Evolutionary conservation across 73 alveolate genomes (phyloP), one percentile per base, ranked within the genome.

Genomic region (Urostyla sp.): DNA sequence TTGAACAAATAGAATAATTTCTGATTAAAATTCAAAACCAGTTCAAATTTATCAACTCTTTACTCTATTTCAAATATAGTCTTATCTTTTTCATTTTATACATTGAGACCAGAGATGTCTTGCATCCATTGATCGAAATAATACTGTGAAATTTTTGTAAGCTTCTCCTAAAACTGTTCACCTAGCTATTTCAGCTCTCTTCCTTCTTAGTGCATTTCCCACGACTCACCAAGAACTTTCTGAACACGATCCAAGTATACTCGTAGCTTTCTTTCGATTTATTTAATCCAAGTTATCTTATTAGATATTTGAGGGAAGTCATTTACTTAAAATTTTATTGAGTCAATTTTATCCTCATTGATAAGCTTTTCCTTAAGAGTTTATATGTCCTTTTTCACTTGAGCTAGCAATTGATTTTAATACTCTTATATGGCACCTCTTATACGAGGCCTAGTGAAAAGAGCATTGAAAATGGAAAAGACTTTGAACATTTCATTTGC

Each of bases 401-500:
- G 93, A 21, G 85, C 76, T 23, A 97, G 72, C 46, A 97, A 83
- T 53, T 94, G 92, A 28, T 98, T 87, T 82, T 95, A 98, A 80
- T 95, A 97, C 92, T 97, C 99, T 87, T 94, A 95, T 51, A 97
- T 95, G 16, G 98, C 98, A 49, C 94, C 95, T 54, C 92, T 92
- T 50, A 95, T 94, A 52, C 99, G 80, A 13, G 96, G 99, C 40
- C 98, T 80, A 69, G 85, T 75, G 75, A 95, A 92, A 55, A 97
- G 90, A 37, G 98, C 97, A 55, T 95, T 92, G 95, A 97, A 97
- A 46, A 91, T 79, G 60, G 92, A 75, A 87, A 97, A 97, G 44
- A 96, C 98, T 67, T 94, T 96, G 82, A 95, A 97, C 98, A 95
- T 96, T 66, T 95, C 99, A 32, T 93, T 89, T 32, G 99, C 95